Percentiles rank a stretch among this genome's conserved stretches.
Evolutionary conservation across 2,329 filamentous ascomycete genomes (phyloP).

Genomic region (Ilyonectria mors-panacis): DNA sequence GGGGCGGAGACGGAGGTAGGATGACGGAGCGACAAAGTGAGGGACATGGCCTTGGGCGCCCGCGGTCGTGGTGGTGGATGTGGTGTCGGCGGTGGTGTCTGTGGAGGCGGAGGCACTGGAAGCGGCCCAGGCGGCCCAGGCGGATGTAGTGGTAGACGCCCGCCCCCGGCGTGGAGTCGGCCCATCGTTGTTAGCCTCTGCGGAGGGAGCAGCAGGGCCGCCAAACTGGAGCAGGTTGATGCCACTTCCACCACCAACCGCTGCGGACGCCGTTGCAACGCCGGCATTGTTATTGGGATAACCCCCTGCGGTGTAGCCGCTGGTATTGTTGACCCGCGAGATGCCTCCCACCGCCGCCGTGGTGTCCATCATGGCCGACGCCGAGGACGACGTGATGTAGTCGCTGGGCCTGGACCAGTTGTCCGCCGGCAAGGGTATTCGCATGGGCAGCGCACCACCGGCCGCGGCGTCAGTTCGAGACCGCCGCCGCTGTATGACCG

Average conservation of each 20-base stretch:
- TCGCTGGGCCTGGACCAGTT: conserved; percentile 25
- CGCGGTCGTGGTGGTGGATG: conserved; percentile 34
- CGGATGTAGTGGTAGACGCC: conserved; percentile 38
- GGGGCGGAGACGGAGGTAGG: conserved; percentile 66
- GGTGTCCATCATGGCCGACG: conserved; percentile 7
- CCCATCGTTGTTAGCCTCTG: conserved; percentile 4
- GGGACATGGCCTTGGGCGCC: conserved; percentile 57
- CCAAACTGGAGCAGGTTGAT: conserved; percentile 1
- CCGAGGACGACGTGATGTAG: conserved; percentile 24
- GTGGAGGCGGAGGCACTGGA: conserved; percentile 38
- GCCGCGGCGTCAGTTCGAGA: conserved; percentile 23
- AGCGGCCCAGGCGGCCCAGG: conserved; percentile 30
- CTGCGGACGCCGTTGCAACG: neutral
- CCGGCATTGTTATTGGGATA: neutral
- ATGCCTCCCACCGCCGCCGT: conserved; percentile 1
- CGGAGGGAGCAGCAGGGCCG: neutral
- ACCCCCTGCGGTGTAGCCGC: neutral
- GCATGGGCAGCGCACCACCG: conserved; percentile 23
- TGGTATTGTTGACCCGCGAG: neutral
- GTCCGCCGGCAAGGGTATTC: conserved; percentile 26
- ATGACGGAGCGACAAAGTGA: conserved; percentile 73
- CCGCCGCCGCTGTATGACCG: conserved; percentile 18
- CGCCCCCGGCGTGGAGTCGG: conserved; percentile 28
- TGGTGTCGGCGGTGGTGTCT: conserved; percentile 35
- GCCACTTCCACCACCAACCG: neutral